A percentile compares a stretch with the other conserved stretches of the same genome.
Evolutionary conservation across 805 yeast genomes (phyloP).

Genomic region (Suhomyces canberraensis): DNA sequence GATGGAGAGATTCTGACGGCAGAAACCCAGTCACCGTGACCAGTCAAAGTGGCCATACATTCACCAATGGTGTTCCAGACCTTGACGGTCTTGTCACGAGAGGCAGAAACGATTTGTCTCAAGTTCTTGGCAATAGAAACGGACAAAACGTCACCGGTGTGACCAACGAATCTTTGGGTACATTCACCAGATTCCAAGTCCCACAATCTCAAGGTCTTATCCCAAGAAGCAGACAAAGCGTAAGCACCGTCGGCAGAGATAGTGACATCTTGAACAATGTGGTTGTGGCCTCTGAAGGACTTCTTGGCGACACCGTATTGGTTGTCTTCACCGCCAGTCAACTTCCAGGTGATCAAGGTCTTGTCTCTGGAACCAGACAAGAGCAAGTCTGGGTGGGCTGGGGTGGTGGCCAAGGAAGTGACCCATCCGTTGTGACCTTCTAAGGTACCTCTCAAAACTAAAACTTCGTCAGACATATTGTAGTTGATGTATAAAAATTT

Average conservation of each 20-base stretch:
- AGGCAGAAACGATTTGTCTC: conserved; percentile 97
- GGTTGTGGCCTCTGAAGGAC: conserved; percentile 97
- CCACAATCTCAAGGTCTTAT: conserved; percentile 98
- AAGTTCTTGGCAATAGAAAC: conserved; percentile 95
- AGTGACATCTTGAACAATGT: conserved; percentile 97
- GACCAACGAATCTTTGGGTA: conserved; percentile 95
- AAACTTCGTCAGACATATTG: conserved; percentile 84
- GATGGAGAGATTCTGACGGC: conserved; percentile 96
- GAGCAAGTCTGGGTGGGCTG: conserved; percentile 96
- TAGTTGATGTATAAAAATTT: conserved; percentile 9
- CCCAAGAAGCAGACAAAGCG: conserved; percentile 99
- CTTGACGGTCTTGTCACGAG: conserved; percentile 98
- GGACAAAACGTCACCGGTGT: conserved; percentile 95
- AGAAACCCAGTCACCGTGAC: conserved; percentile 99
- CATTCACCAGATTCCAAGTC: conserved; percentile 91
- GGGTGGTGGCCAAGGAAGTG: conserved; percentile 96
- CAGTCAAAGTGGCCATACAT: conserved; percentile 89
- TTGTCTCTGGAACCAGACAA: conserved; percentile 99
- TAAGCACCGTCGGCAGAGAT: conserved; percentile 96
- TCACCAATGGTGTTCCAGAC: conserved; percentile 99
- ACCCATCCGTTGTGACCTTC: conserved; percentile 91
- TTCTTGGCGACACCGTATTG: conserved; percentile 98
- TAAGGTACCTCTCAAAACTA: conserved; percentile 99
- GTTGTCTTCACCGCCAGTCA: conserved; percentile 86
- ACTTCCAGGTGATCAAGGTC: conserved; percentile 96